Evolutionary conservation across 306 rosid species (phyloP), one percentile per base, ranked within the genome.

Genomic region (Glycine tomentella): DNA sequence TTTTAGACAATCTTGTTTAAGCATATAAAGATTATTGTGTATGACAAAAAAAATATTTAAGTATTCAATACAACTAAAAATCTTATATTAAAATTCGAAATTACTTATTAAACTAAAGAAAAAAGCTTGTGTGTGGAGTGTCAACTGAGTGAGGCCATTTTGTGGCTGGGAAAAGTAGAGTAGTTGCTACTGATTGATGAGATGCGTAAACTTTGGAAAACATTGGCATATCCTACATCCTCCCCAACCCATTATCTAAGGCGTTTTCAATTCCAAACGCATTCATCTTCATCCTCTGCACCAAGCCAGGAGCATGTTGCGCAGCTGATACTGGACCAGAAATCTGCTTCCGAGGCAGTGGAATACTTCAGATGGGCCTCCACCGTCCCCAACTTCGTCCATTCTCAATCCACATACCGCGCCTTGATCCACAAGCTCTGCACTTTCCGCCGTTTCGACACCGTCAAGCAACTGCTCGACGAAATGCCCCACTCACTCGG

Each of bases 331-430:
- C 90, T 88, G 9, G 90, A 87, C 5, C 90, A 91, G 55, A 89
- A 86, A 59, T 84, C 88, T 6, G 87, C 91, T 33, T 67, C 93
- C 48, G 80, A 79, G 25, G 89, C 92, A 6, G 78, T 93, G 3
- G 63, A 86, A 75, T 89, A 91, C 68, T 93, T 93, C 90, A 69
- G 79, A 78, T 93, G 94, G 97, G 95, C 97, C 14, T 84, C 97
- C 80, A 69, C 76, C 1, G 58, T 89, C 69, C 85, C 97, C 78
- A 69, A 80, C 42, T 89, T 89, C 80, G 31, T 6, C 15, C 94
- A 91, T 75, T 87, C 95, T 9, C 87, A 85, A 17, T 87, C 97
- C 74, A 92, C 97, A 9, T 92, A 87, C 83, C 87, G 92, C 2
- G 87, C 94, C 3, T 79, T 93, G 75, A 83, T 91, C 77, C 91